phyloP scores from a whole-genome alignment of 1,284 basidiomycete species.

The Sanghuangporus baumii region DNA sequence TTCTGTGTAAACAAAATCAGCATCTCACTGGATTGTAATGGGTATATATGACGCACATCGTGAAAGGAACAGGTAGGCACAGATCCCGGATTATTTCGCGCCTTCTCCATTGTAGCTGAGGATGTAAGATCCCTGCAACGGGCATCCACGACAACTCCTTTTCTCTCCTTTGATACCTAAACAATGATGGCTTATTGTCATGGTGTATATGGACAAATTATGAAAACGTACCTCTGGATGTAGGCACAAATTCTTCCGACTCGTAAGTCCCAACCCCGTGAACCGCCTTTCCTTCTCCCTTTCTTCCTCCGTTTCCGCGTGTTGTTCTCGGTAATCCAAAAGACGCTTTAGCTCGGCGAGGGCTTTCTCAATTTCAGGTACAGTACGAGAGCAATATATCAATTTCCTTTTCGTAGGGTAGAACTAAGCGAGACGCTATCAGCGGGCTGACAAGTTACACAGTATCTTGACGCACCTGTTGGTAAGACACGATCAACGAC shows the following conservation, averaged over 20 bases:
- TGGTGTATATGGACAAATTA: neutral
- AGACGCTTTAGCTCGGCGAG: constrained; percentile 92
- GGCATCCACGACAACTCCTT: constrained; percentile 96
- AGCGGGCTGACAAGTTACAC: neutral
- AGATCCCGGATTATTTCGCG: constrained; percentile 83
- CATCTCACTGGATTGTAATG: neutral
- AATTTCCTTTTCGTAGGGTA: constrained; percentile 91
- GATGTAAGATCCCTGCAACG: constrained; percentile 95
- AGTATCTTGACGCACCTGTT: constrained; percentile 59
- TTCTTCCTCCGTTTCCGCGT: constrained; percentile 69
- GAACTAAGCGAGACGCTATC: constrained; percentile 49
- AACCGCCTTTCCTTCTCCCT: constrained; percentile 79
- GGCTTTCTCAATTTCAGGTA: constrained; percentile 99
- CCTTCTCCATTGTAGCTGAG: constrained; percentile 80
- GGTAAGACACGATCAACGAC: constrained; percentile 96
- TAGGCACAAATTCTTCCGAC: constrained; percentile 95
- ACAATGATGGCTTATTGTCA: neutral
- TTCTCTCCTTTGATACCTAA: constrained; percentile 94
- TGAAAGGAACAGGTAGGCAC: constrained; percentile 94
- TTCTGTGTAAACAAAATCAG: constrained; percentile 37
- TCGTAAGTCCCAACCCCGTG: constrained; percentile 89
- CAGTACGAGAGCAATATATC: constrained; percentile 98
- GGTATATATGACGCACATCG: constrained; percentile 57
- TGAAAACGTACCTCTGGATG: constrained; percentile 78
- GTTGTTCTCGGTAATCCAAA: constrained; percentile 81